phyloP scores from a whole-genome alignment of 331 rosid genomes.

The Ulmus americana region DNA sequence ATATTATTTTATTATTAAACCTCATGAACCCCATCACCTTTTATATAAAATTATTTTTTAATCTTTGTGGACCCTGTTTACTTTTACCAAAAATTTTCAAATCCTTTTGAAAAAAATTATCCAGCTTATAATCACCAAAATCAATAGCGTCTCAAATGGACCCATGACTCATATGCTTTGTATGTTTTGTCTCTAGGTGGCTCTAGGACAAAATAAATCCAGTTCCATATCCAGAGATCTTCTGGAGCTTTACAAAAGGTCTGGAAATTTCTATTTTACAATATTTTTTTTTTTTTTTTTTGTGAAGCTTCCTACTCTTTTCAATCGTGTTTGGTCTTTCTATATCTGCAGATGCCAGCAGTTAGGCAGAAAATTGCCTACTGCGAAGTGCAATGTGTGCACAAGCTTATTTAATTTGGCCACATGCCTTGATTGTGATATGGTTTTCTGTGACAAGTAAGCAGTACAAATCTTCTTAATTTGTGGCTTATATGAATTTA shows the following conservation, averaged over 20 bases:
- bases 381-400: conserved; percentile 59
- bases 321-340: conserved; percentile 14
- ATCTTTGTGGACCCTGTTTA: too few species aligned
- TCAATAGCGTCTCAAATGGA: neutral
- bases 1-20: too few species aligned
- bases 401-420: conserved; percentile 54
- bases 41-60: too few species aligned
- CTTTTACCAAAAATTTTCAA: too few species aligned
- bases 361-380: conserved; percentile 45
- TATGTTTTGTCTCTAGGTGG: conserved; percentile 32
- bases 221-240: conserved; percentile 53
- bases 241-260: conserved; percentile 65
- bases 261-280: neutral
- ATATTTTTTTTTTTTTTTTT: neutral
- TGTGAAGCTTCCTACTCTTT: neutral
- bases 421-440: conserved; percentile 73
- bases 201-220: conserved; percentile 31
- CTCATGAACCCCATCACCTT: too few species aligned
- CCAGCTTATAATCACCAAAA: neutral
- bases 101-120: too few species aligned
- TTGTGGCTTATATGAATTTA: neutral
- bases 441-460: conserved; percentile 69
- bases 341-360: conserved; percentile 63
- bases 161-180: too few species aligned
- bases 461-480: conserved; percentile 25